Conservation (phyloP, 495 filamentous ascomycete genomes). For the Aspergillus ostianus region DNA sequence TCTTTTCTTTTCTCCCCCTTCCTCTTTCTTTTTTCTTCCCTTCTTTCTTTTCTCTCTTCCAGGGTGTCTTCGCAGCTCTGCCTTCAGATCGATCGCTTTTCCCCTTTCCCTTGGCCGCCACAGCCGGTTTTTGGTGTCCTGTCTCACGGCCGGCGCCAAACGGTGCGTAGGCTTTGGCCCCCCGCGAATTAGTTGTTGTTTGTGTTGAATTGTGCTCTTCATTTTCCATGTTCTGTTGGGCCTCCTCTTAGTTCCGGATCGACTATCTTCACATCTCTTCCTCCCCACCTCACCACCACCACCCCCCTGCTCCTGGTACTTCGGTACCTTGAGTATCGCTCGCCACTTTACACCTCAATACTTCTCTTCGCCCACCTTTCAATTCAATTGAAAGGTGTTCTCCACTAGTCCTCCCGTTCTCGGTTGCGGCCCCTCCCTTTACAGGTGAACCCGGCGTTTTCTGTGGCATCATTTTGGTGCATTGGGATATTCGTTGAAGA, state of each 20-base stretch:
- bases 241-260: conserved; percentile 19
- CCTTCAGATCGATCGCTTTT: conserved; percentile 40
- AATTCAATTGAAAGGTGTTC: conserved; percentile 2
- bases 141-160: conserved; percentile 56
- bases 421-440: conserved; percentile 27
- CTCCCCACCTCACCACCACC: conserved; percentile 8
- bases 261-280: conserved; percentile 12
- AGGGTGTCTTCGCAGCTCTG: conserved; percentile 28
- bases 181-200: conserved; percentile 20
- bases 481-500: conserved; percentile 40
- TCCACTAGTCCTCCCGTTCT: conserved; percentile 7
- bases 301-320: neutral
- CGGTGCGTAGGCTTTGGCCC: conserved; percentile 56
- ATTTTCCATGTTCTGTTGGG: conserved; percentile 25
- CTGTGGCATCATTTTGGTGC: conserved; percentile 33
- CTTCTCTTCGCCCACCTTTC: neutral
- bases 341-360: neutral
- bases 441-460: conserved; percentile 37
- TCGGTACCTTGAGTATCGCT: neutral
- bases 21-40: conserved; percentile 1
- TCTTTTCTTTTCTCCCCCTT: conserved; percentile 13
- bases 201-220: conserved; percentile 25
- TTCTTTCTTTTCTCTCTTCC: conserved; percentile 14
- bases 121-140: conserved; percentile 56
- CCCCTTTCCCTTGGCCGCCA: conserved; percentile 47